These are phyloP conservation scores for Parasarocladium wereldwijsianum DNA, from an alignment of 2,329 filamentous ascomycete genomes.

Conservation along the genomic window DNA sequence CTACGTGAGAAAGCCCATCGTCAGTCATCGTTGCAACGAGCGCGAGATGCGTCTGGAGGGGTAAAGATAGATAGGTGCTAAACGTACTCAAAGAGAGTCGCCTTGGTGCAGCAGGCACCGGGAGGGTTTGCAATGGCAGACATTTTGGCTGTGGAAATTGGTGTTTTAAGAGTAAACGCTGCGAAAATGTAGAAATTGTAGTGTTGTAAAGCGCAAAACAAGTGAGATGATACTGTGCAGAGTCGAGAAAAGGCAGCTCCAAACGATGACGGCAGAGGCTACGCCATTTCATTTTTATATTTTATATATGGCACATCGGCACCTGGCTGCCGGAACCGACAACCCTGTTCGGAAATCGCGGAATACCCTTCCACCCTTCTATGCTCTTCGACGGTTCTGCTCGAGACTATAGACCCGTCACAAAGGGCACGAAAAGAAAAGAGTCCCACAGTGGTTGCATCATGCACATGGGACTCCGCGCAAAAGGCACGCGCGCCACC, in stretches of 20 bases:
- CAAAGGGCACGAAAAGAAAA: too few species aligned
- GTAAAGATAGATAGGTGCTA: not conserved
- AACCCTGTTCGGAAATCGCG: too few species aligned
- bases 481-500: too few species aligned
- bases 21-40: not conserved
- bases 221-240: not conserved
- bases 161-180: not conserved
- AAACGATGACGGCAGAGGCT: too few species aligned
- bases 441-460: too few species aligned
- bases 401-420: too few species aligned
- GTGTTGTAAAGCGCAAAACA: not conserved
- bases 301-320: not conserved
- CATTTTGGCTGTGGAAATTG: not conserved
- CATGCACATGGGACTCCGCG: too few species aligned
- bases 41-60: not conserved
- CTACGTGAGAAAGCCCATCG: slow-evolving; percentile 14
- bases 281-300: slow-evolving; percentile 6
- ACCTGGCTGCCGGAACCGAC: too few species aligned
- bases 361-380: too few species aligned
- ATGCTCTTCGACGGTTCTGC: too few species aligned
- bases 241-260: not conserved
- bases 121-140: slow-evolving; percentile 33
- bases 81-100: slow-evolving; percentile 38
- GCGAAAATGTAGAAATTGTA: not conserved
- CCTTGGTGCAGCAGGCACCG: slow-evolving; percentile 34